Evolutionary conservation across 805 yeast species (phyloP), one percentile per base, ranked within the genome.

Genomic region (Kuraishia molischiana): DNA sequence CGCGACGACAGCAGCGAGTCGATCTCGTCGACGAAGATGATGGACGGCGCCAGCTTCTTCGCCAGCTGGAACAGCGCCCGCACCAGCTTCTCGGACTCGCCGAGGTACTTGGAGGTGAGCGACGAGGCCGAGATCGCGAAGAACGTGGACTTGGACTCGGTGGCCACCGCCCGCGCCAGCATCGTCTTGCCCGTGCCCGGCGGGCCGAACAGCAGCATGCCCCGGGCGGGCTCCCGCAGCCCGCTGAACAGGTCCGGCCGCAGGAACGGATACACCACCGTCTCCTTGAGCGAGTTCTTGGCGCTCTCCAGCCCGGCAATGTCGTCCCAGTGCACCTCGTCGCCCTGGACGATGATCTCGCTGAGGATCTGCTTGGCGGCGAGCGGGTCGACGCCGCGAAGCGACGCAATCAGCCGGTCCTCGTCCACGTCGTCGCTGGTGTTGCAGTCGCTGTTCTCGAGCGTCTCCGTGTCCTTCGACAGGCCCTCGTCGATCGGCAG

Each of bases 131-230:
- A 80, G 24, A 90, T 87, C 19, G 92, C 77, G 58, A 90, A 90
- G 53, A 90, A 90, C 0, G 96, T 89, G 0, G 95, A 85, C 42
- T 82, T 79, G 5, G 95, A 82, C 62, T 92, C 97, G 2, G 94
- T 85, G 2, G 97, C 97, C 3, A 92, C 97, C 0, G 97, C 95
- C 45, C 95, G 69, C 0, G 97, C 97, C 47, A 90, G 70, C 97
- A 90, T 89, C 1, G 97, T 89, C 53, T 92, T 90, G 40, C 97
- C 97, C 0, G 97, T 90, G n/a, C 98, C 98, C 0, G 97, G 97
- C 2, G 98, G 97, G 0, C 98, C 98, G 64, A 87, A 90, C 31
- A 90, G 61, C 17, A 90, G 66, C 95, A 92, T 86, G n/a, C 97
- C 97, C 41, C 95, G 64, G 0, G 95, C 89, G 0, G 97, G 97